Evolutionary conservation across 1,284 basidiomycete genomes (phyloP).

Genomic region (Leccinum proximum): DNA sequence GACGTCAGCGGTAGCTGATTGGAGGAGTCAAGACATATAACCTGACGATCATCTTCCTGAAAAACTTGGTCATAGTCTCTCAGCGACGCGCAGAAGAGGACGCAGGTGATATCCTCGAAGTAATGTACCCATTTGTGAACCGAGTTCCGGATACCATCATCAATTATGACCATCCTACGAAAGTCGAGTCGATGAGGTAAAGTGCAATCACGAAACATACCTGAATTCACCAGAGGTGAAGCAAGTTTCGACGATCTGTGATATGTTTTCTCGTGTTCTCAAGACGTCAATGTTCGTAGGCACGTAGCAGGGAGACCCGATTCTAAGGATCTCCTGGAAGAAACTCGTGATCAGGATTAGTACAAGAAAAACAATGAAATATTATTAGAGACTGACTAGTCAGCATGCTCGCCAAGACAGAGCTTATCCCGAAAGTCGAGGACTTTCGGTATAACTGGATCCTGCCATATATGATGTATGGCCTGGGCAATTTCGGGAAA

Average conservation of each 20-base stretch:
- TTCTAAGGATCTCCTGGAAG: slow-evolving; percentile 2
- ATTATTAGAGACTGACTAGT: slow-evolving; percentile 7
- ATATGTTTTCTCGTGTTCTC: background rate
- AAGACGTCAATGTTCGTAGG: slow-evolving; percentile 4
- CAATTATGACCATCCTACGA: slow-evolving; percentile 1
- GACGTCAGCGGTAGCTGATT: background rate
- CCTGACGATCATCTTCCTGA: background rate
- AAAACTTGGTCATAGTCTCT: slow-evolving; percentile 4
- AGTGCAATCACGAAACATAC: background rate
- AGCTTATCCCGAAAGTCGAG: background rate
- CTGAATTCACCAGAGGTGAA: slow-evolving; percentile 3
- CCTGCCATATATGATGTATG: slow-evolving; percentile 7
- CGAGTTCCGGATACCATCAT: background rate
- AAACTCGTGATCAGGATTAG: background rate
- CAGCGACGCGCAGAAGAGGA: slow-evolving; percentile 7
- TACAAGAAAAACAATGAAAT: background rate
- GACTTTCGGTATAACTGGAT: slow-evolving; percentile 6
- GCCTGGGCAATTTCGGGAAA: background rate
- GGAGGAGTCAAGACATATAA: background rate
- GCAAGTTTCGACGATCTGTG: slow-evolving; percentile 1
- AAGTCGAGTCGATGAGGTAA: background rate
- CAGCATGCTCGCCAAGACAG: background rate
- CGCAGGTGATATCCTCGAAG: slow-evolving; percentile 1
- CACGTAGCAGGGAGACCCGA: slow-evolving; percentile 6
- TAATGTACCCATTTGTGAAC: background rate